Percentiles rank a stretch among this genome's conserved stretches.
Evolutionary conservation across 1,284 basidiomycete species (phyloP).

Genomic region (Macrocystidia cucumis): DNA sequence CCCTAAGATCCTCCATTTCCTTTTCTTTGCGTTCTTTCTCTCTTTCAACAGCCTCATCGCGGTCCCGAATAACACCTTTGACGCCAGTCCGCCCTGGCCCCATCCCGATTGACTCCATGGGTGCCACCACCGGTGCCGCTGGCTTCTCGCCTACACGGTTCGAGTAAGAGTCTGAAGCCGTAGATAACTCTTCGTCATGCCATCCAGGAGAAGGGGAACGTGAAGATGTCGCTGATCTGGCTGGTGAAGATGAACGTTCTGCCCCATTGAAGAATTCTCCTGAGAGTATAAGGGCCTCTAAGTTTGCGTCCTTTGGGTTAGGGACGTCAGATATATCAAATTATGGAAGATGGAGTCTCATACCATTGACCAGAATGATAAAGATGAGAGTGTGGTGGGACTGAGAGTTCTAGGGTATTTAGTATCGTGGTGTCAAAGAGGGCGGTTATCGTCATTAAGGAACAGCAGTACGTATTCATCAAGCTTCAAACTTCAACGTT

Average conservation of each 20-base stretch:
- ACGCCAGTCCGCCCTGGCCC: slow-evolving; percentile 77
- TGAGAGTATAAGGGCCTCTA: slow-evolving; percentile 73
- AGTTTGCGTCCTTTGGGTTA: slow-evolving; percentile 47
- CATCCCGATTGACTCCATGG: slow-evolving; percentile 62
- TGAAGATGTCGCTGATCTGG: slow-evolving; percentile 34
- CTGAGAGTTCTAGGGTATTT: too few relatives aligned
- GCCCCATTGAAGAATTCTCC: slow-evolving; percentile 65
- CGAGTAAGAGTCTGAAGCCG: slow-evolving; percentile 33
- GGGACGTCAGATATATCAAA: too few relatives aligned
- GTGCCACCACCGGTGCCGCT: slow-evolving; percentile 18
- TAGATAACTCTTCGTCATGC: slow-evolving; percentile 36
- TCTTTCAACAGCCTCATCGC: slow-evolving; percentile 54
- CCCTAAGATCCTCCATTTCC: slow-evolving; percentile 42
- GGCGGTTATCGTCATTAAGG: too few relatives aligned
- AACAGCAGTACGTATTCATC: too few relatives aligned
- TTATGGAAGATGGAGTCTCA: too few relatives aligned
- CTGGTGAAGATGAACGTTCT: slow-evolving; percentile 46
- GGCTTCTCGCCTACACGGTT: slow-evolving; percentile 22
- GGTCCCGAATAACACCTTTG: slow-evolving; percentile 77
- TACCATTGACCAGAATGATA: too few relatives aligned
- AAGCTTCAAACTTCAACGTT: too few relatives aligned
- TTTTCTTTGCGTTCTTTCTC: slow-evolving; percentile 38
- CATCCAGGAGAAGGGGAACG: slow-evolving; percentile 39
- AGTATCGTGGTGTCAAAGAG: too few relatives aligned
- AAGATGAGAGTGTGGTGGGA: too few relatives aligned